Evolutionary conservation across 1,139 yeast species (phyloP).

Genomic region (Tardiomyces depauwii): DNA sequence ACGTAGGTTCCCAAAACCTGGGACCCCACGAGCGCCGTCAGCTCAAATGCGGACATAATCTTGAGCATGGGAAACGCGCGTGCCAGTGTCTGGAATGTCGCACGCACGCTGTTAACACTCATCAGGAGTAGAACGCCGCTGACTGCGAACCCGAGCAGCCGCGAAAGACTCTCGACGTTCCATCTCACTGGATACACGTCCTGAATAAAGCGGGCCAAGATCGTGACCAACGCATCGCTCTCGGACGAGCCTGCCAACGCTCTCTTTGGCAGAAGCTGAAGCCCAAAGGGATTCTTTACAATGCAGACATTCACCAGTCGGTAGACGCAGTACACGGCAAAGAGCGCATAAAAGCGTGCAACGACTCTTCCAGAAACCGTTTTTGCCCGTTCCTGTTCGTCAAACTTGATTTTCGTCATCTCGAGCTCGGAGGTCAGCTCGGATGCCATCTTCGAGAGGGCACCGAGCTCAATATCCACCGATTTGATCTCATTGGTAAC

Average conservation of each 20-base stretch:
- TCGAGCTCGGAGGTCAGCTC: slow-evolving; percentile 24
- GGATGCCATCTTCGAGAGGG: slow-evolving; percentile 36
- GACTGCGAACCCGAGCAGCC: slow-evolving; percentile 48
- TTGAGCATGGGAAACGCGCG: slow-evolving; percentile 20
- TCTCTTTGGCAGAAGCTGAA: background rate
- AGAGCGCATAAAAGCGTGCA: slow-evolving; percentile 21
- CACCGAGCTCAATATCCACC: slow-evolving; percentile 59
- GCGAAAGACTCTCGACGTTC: background rate
- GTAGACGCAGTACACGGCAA: slow-evolving; percentile 56
- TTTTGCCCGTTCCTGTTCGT: slow-evolving; percentile 17
- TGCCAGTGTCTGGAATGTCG: slow-evolving; percentile 20
- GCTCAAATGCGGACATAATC: background rate
- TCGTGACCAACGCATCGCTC: background rate
- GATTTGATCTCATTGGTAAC: slow-evolving; percentile 56
- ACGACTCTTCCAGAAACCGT: slow-evolving; percentile 25
- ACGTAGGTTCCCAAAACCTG: slow-evolving; percentile 71
- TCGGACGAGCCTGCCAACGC: background rate
- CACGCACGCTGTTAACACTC: slow-evolving; percentile 34
- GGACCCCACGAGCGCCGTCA: slow-evolving; percentile 39
- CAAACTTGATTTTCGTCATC: slow-evolving; percentile 15
- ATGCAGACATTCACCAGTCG: slow-evolving; percentile 38
- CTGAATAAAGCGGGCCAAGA: background rate
- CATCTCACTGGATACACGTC: background rate
- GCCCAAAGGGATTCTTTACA: background rate
- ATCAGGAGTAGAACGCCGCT: slow-evolving; percentile 59